Evolutionary conservation across 768 basidiomycete species (phyloP).

Genomic region (Roridomyces roridus): DNA sequence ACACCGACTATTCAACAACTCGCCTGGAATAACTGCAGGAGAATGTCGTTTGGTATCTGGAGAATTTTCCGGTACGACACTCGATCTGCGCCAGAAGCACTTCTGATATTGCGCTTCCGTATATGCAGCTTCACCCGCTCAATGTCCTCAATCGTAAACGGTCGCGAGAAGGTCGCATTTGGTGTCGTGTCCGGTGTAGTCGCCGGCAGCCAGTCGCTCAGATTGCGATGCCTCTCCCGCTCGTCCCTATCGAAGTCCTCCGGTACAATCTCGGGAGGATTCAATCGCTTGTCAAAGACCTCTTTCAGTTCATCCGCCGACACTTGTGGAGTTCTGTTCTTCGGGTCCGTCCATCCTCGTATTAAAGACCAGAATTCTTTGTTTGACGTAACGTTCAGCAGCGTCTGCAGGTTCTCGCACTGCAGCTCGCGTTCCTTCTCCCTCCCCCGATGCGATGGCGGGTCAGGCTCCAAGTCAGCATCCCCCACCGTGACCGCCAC

Average conservation of each 20-base stretch:
- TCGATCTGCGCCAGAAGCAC: slow-evolving; percentile 3
- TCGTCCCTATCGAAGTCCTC: slow-evolving; percentile 4
- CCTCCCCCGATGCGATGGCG: background rate
- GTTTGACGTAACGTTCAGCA: slow-evolving; percentile 3
- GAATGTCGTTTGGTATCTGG: slow-evolving; percentile 7
- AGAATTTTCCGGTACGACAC: slow-evolving; percentile 9
- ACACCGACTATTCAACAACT: background rate
- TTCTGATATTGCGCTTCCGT: slow-evolving; percentile 7
- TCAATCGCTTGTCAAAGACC: slow-evolving; percentile 4
- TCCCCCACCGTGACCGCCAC: background rate
- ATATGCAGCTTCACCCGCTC: slow-evolving; percentile 7
- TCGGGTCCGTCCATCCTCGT: slow-evolving; percentile 4
- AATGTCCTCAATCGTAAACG: slow-evolving; percentile 1
- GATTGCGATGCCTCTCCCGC: background rate
- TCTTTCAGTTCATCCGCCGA: background rate
- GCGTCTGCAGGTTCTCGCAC: background rate
- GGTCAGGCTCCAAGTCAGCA: slow-evolving; percentile 2
- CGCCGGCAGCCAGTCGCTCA: background rate
- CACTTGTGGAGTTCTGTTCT: background rate
- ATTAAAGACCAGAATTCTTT: slow-evolving; percentile 4
- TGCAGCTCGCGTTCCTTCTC: background rate
- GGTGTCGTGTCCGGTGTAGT: slow-evolving; percentile 2
- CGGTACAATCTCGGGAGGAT: background rate
- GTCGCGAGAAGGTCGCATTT: slow-evolving; percentile 1
- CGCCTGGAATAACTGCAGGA: slow-evolving; percentile 11